Evolutionary conservation across 768 basidiomycete species (phyloP).

Genomic region (Pleurotus eryngii): DNA sequence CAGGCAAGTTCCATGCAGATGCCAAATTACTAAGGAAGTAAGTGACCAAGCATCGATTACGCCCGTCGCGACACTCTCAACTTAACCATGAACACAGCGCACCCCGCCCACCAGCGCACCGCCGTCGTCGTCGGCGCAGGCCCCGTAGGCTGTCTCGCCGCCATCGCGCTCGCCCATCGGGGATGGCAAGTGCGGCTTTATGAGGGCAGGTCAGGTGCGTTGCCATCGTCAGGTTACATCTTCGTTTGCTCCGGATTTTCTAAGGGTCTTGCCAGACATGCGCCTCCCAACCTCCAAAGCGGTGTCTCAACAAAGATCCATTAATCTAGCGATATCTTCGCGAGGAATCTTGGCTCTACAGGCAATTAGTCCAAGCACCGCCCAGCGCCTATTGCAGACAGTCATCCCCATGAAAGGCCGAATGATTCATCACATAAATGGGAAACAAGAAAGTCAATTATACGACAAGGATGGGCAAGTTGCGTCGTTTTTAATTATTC

Average conservation of each 20-base stretch:
- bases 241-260: conserved; percentile 10
- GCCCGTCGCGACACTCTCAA: neutral
- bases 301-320: conserved; percentile 75
- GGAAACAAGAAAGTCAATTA: conserved; percentile 74
- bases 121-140: conserved; percentile 84
- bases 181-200: conserved; percentile 84
- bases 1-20: neutral
- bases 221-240: conserved; percentile 3
- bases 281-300: conserved; percentile 69
- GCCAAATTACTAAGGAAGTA: conserved; percentile 7
- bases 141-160: conserved; percentile 91
- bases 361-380: conserved; percentile 69
- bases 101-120: conserved; percentile 27
- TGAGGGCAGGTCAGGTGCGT: conserved; percentile 74
- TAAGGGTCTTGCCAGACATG: conserved; percentile 48
- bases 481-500: conserved; percentile 19
- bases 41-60: neutral
- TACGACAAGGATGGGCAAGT: conserved; percentile 92
- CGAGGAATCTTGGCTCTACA: conserved; percentile 88
- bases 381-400: conserved; percentile 67
- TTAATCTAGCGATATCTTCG: conserved; percentile 94
- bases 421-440: conserved; percentile 84
- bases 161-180: conserved; percentile 78
- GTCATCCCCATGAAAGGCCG: conserved; percentile 94
- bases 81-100: conserved; percentile 9